Evolutionary conservation across 1,284 basidiomycete species (phyloP), one percentile per base, ranked within the genome.

Genomic region (Exobasidium rhododendri): DNA sequence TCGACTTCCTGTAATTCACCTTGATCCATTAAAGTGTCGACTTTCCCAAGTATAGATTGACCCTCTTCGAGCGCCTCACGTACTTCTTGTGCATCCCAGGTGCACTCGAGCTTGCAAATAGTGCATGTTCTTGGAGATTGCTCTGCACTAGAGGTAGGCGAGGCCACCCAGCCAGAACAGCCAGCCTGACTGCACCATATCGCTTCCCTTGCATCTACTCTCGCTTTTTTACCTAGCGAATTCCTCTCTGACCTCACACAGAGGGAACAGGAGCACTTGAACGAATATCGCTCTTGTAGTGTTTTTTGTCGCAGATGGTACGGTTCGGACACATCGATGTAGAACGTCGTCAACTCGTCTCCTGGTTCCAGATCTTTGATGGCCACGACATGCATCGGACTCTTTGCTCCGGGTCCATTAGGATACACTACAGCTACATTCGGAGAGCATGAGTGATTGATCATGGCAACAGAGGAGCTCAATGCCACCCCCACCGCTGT

Each of bases 341-440:
- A 97, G 13, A 90, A 84, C 0, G 88, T 92, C n/a, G 66, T 58
- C 54, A 79, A 63, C 56, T 75, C 73, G 53, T 75, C 71, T 44
- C 71, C 58, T 87, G 67, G 61, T 14, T 64, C 28, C 86, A 79
- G 71, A 1, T 64, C 63, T 1, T 66, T 63, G 44, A 78, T 54
- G 3, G 76, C 74, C n/a, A 76, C 66, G 6, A 77, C 83, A 44
- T 88, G 85, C 84, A 94, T 86, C 17, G 35, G 17, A 11, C 83
- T 75, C 1, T 54, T 65, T 26, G 55, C 53, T 20, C 59, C 69
- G 6, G 67, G 66, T 11, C 80, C 81, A 3, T 70, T 69, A 43
- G 94, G 92, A 77, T 94, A 97, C 0, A 97, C 91, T 29, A 94
- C 85, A 28, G 89, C 90, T 0, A 89, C 91, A 69, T 96, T 94